A percentile compares a stretch with the other conserved stretches of the same genome.
These are phyloP conservation scores for Amylocarpus encephaloides DNA, from an alignment of 2,329 filamentous ascomycete species.

Conservation along the genomic window DNA sequence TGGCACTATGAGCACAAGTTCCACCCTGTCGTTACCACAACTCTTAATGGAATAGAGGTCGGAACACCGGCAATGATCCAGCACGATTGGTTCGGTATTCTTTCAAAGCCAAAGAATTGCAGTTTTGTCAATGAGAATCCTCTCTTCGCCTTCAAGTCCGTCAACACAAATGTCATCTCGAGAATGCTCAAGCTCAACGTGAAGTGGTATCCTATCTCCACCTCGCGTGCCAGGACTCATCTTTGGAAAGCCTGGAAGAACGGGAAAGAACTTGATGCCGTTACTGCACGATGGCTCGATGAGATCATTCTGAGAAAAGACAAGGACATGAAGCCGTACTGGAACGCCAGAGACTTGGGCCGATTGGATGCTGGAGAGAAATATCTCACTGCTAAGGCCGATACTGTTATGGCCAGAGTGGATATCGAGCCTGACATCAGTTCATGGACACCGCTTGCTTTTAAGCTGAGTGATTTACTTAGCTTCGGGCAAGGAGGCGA, in stretches of 20 bases:
- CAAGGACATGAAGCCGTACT: conserved; percentile 34
- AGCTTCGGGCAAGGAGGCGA: conserved; percentile 33
- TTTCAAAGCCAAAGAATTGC: conserved; percentile 35
- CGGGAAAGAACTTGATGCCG: conserved; percentile 38
- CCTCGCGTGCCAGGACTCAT: conserved; percentile 36
- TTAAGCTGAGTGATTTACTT: conserved; percentile 33
- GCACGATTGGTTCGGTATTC: conserved; percentile 37
- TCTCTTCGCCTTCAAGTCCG: conserved; percentile 39
- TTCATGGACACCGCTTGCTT: conserved; percentile 28
- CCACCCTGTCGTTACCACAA: conserved; percentile 39
- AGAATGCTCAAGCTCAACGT: conserved; percentile 33
- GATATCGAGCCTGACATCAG: conserved; percentile 29
- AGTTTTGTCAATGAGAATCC: conserved; percentile 47
- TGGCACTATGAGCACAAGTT: conserved; percentile 42
- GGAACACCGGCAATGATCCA: conserved; percentile 48
- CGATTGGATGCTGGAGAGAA: conserved; percentile 35
- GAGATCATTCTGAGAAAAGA: conserved; percentile 38
- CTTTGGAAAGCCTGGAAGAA: conserved; percentile 44
- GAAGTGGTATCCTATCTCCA: conserved; percentile 34
- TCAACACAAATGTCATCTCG: conserved; percentile 21
- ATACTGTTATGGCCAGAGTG: conserved; percentile 27
- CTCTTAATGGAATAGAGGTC: conserved; percentile 42
- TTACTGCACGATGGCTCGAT: conserved; percentile 42
- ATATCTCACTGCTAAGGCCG: conserved; percentile 32
- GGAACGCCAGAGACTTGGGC: conserved; percentile 34